These are phyloP conservation scores for Mentha longifolia DNA, from an alignment of 257 asterid species.

Conservation along the genomic window DNA sequence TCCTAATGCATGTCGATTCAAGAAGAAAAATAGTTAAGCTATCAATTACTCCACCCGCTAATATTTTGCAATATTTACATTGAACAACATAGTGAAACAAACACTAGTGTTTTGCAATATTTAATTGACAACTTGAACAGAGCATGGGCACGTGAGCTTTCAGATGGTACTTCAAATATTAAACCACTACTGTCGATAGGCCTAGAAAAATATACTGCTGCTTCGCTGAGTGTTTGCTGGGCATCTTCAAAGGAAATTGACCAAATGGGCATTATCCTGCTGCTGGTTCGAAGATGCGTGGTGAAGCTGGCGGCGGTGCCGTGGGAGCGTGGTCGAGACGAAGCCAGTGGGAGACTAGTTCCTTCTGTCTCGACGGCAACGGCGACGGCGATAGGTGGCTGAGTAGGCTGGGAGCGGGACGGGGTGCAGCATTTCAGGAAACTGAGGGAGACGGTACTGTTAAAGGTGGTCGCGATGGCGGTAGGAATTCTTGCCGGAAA, in stretches of 20 bases:
- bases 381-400: no score
- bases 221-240: slow-evolving; percentile 62
- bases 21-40: background rate
- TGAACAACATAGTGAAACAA: background rate
- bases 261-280: slow-evolving; percentile 98
- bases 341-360: no score
- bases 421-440: no score
- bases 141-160: background rate
- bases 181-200: slow-evolving; percentile 11
- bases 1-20: background rate
- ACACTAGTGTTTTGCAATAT: slow-evolving; percentile 5
- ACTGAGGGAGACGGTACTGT: no score
- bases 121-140: slow-evolving; percentile 25
- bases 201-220: slow-evolving; percentile 47
- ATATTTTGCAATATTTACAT: slow-evolving; percentile 16
- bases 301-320: no score
- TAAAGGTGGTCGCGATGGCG: no score
- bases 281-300: no score
- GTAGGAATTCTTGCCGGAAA: no score
- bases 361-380: no score
- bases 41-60: background rate
- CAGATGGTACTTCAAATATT: background rate
- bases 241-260: slow-evolving; percentile 58
- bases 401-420: no score
- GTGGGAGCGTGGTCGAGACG: no score